Conservation (phyloP, 2,329 filamentous ascomycete species). For the Pseudogymnoascus sp. region DNA sequence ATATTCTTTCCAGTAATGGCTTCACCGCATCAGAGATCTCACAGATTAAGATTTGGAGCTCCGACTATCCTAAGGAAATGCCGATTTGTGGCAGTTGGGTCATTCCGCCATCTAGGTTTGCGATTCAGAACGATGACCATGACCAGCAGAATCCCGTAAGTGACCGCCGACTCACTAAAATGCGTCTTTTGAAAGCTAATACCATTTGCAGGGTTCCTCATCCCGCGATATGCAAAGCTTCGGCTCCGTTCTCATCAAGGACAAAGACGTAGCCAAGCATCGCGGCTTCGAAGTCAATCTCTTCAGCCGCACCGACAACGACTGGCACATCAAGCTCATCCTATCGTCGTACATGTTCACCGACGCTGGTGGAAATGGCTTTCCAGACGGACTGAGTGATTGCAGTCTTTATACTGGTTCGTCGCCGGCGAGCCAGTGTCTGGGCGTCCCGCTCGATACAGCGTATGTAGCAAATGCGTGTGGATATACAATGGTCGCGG, state of each 20-base stretch:
- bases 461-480: constrained; percentile 22
- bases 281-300: constrained; percentile 24
- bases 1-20: constrained; percentile 17
- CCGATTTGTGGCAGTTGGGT: constrained; percentile 11
- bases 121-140: constrained; percentile 27
- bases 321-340: constrained; percentile 25
- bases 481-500: constrained; percentile 19
- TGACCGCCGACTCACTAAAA: background rate
- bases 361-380: constrained; percentile 20
- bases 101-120: constrained; percentile 16
- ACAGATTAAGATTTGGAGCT: constrained; percentile 27
- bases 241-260: constrained; percentile 25
- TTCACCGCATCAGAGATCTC: constrained; percentile 21
- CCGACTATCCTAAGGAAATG: constrained; percentile 23
- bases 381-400: constrained; percentile 24
- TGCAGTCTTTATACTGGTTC: constrained; percentile 23
- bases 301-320: constrained; percentile 24
- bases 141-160: constrained; percentile 24
- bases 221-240: constrained; percentile 25
- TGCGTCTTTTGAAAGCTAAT: background rate
- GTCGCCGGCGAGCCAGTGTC: constrained; percentile 16
- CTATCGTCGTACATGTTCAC: constrained; percentile 24
- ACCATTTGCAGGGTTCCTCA: constrained; percentile 19
- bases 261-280: constrained; percentile 23
- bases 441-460: constrained; percentile 22